Evolutionary conservation across 805 yeast genomes (phyloP), one percentile per base, ranked within the genome.

Genomic region (Metschnikowia sp.): DNA sequence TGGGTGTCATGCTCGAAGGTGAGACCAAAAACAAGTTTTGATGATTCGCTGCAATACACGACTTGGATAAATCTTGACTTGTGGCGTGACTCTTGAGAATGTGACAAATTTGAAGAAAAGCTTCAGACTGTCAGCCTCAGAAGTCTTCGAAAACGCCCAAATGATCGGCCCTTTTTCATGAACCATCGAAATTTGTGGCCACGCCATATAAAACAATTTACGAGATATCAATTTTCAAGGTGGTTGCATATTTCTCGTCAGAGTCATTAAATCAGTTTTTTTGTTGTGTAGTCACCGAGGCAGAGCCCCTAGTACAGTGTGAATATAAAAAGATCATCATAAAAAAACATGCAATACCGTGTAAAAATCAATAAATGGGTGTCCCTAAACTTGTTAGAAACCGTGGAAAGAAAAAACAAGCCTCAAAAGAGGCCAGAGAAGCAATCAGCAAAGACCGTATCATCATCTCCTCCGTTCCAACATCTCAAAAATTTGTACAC

Each of bases 401-500:
- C 30, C 22, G 39, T n/a, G 10, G 10, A 29, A 35, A n/a, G 22
- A 13, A 9, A 39, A 11, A 40, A 39, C 39, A 31, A 31, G 33
- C n/a, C n/a, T 12, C n/a, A 8, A 10, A 12, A 31, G n/a, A 31
- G 11, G 11, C n/a, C 33, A 12, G 11, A 9, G 28, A 12, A 40
- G 48, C 48, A 45, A 32, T 70, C 75, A 70, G 74, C 64, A 69
- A 67, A 59, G 74, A 68, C 74, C 75, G 28, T 68, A 56, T 78
- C 82, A 78, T 76, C 83, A 78, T 65, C 71, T 68, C 75, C 70
- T 52, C 57, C 46, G 54, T 63, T 60, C 64, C 81, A 73, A 66
- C 73, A 61, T 62, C 70, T 64, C 70, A 69, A 63, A 71, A 57
- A 57, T 58, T 66, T 77, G 83, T 78, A 78, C 83, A 78, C 82